phyloP scores from a whole-genome alignment of 1,284 basidiomycete species.

The Microbotryomycetes sp. region DNA sequence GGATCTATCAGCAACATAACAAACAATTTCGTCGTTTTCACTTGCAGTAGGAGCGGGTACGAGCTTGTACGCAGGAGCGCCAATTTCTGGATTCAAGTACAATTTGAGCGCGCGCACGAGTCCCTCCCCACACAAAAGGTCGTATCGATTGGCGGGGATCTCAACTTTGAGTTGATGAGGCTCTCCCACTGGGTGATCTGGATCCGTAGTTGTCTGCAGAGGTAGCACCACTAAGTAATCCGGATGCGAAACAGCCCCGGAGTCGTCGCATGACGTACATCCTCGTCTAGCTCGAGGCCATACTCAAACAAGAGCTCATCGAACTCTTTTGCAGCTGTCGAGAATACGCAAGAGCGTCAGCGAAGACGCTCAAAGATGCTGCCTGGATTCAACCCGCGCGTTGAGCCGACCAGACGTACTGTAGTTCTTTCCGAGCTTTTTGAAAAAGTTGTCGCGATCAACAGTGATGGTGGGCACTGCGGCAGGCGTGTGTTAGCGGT shows the following conservation, averaged over 20 bases:
- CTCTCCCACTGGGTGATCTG: constrained; percentile 35
- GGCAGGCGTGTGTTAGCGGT: not conserved
- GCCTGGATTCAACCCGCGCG: not conserved
- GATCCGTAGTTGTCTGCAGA: constrained; percentile 25
- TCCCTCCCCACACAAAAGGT: constrained; percentile 94
- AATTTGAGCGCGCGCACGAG: constrained; percentile 79
- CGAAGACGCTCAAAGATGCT: not conserved
- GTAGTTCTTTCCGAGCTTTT: constrained; percentile 74
- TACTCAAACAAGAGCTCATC: constrained; percentile 96
- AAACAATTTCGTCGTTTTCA: not conserved
- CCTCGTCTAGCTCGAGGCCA: constrained; percentile 94
- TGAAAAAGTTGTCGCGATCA: constrained; percentile 90
- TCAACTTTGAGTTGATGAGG: constrained; percentile 94
- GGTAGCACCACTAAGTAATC: not conserved
- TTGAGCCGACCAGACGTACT: constrained; percentile 47
- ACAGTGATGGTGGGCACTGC: constrained; percentile 89
- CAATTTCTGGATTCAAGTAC: constrained; percentile 52
- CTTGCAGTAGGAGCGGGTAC: constrained; percentile 24
- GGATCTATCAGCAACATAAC: not conserved
- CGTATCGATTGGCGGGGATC: constrained; percentile 95
- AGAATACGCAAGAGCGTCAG: not conserved
- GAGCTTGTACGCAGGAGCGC: constrained; percentile 19
- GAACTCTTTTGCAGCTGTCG: constrained; percentile 79
- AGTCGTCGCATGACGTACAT: constrained; percentile 51
- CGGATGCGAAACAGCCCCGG: not conserved